Evolutionary conservation across 768 basidiomycete species (phyloP).

Genomic region (Phaeolepiota aurea): DNA sequence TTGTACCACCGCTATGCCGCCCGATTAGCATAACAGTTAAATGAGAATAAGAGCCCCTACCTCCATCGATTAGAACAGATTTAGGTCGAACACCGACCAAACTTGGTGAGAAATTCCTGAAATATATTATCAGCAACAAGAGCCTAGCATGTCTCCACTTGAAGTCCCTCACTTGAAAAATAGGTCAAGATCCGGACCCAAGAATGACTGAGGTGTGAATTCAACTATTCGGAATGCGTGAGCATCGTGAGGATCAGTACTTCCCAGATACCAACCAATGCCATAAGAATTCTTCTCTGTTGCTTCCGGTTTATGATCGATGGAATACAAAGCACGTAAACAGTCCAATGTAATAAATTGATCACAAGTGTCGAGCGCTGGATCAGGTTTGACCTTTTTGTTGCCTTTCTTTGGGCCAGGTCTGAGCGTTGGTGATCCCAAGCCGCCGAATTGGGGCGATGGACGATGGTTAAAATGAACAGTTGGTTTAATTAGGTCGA

Average conservation of each 20-base stretch:
- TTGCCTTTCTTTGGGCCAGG: constrained; percentile 13
- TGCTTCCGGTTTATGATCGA: constrained; percentile 23
- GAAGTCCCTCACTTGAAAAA: constrained; percentile 21
- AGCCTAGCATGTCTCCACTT: not conserved
- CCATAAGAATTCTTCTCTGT: constrained; percentile 26
- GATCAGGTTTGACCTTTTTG: constrained; percentile 11
- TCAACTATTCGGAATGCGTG: constrained; percentile 14
- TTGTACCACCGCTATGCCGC: constrained; percentile 35
- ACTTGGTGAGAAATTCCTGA: constrained; percentile 20
- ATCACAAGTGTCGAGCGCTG: constrained; percentile 19
- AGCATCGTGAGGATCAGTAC: constrained; percentile 33
- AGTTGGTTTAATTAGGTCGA: constrained; percentile 35
- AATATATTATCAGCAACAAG: not conserved
- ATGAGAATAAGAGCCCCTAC: too few relatives aligned
- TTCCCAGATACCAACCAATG: constrained; percentile 23
- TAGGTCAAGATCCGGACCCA: constrained; percentile 25
- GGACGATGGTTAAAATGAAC: constrained; percentile 30
- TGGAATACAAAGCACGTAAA: constrained; percentile 28
- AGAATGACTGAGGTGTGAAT: constrained; percentile 18
- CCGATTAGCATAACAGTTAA: not conserved
- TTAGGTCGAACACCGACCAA: constrained; percentile 22
- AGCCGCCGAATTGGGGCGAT: constrained; percentile 9
- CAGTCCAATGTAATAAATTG: constrained; percentile 29
- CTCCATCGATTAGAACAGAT: constrained; percentile 20
- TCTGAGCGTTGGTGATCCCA: constrained; percentile 6